phyloP scores from a whole-genome alignment of 2,329 filamentous ascomycete genomes.

The Didymella exigua region DNA sequence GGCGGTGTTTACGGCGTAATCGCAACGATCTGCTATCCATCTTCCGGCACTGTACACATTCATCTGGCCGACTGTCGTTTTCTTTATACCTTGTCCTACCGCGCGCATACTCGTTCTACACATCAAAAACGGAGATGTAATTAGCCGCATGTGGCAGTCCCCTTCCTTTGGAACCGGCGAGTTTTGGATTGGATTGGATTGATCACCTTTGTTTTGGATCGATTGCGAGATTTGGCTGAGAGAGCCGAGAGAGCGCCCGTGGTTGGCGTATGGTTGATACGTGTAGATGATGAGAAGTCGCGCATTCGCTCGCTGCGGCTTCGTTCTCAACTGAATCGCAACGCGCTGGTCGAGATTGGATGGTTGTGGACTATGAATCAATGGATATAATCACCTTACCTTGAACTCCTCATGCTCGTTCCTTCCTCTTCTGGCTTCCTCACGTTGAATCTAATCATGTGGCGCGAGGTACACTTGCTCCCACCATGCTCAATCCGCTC shows the following conservation, averaged over 20 bases:
- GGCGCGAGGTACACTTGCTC: background rate
- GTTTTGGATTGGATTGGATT: conserved; percentile 12
- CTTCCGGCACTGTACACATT: conserved; percentile 18
- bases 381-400: conserved; percentile 10
- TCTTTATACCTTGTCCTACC: conserved; percentile 19
- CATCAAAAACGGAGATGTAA: conserved; percentile 37
- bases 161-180: conserved; percentile 7
- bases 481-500: no score
- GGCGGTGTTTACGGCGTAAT: conserved; percentile 44
- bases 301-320: conserved; percentile 6
- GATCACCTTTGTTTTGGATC: conserved; percentile 9
- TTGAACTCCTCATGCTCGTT: background rate
- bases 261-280: conserved; percentile 9
- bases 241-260: conserved; percentile 4
- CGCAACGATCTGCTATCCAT: conserved; percentile 12
- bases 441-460: background rate
- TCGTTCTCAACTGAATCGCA: conserved; percentile 17
- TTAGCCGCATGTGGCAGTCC: conserved; percentile 24
- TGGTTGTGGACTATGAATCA: conserved; percentile 20
- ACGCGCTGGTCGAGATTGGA: conserved; percentile 19
- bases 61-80: conserved; percentile 19
- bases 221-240: conserved; percentile 1
- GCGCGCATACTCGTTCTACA: conserved; percentile 28
- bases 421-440: background rate
- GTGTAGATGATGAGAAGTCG: conserved; percentile 15